Evolutionary conservation across 2,329 filamentous ascomycete species (phyloP).

Genomic region (Phyllosticta citrichinensis): DNA sequence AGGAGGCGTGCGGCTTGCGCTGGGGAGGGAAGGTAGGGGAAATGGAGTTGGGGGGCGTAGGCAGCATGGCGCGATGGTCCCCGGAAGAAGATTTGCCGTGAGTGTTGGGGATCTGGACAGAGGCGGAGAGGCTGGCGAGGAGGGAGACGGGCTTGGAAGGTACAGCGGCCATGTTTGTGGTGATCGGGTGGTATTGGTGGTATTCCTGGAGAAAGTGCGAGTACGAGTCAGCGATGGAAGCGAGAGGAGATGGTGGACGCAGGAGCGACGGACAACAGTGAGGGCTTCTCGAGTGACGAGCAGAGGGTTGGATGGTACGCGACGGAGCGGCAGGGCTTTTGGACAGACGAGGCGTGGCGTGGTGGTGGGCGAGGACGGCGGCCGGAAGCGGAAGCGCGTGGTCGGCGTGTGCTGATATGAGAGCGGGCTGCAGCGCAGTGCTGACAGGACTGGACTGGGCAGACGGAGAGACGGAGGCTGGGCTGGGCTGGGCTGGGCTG

Average conservation of each 20-base stretch:
- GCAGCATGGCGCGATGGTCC: conserved; percentile 44
- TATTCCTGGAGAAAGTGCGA: conserved; percentile 11
- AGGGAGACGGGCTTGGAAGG: conserved; percentile 28
- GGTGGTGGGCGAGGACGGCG: conserved; percentile 3
- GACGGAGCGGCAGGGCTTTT: not conserved
- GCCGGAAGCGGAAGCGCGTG: conserved; percentile 10
- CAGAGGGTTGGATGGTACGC: not conserved
- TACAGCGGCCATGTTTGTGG: conserved; percentile 25
- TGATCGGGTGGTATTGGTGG: conserved; percentile 10
- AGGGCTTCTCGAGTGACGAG: not conserved
- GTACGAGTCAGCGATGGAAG: conserved; percentile 19
- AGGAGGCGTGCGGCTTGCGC: conserved; percentile 58
- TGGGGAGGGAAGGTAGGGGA: conserved; percentile 71
- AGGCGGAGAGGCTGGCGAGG: conserved; percentile 24
- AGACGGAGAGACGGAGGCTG: not conserved
- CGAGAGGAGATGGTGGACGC: conserved; percentile 6
- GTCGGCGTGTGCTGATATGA: not conserved
- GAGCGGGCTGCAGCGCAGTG: not conserved
- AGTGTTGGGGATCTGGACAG: conserved; percentile 18
- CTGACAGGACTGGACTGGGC: not conserved
- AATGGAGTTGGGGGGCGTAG: conserved; percentile 90
- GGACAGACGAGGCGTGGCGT: conserved; percentile 8
- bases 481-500: not conserved
- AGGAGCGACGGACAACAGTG: not conserved
- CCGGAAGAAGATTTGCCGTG: conserved; percentile 21